These are phyloP conservation scores for Cryptococcus sp. DNA, from an alignment of 1,284 basidiomycete species.

Conservation along the genomic window DNA sequence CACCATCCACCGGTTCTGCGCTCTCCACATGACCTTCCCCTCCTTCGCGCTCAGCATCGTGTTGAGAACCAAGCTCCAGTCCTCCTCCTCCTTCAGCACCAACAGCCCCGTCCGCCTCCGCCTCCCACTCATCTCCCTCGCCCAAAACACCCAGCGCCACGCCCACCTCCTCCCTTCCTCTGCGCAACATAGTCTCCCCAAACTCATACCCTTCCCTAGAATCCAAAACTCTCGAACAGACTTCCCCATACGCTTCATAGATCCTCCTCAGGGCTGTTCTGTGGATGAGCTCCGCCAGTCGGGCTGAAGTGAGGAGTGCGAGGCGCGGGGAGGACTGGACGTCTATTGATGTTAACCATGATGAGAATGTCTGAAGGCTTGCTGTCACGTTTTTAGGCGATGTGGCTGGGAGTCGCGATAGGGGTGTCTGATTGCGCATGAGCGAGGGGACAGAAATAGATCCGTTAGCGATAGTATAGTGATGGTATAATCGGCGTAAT, in stretches of 20 bases:
- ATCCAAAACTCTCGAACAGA: constrained; percentile 73
- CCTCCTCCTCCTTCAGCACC: not conserved
- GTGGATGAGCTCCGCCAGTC: constrained; percentile 70
- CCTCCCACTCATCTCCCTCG: constrained; percentile 10
- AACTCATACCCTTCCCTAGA: constrained; percentile 83
- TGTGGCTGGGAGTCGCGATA: constrained; percentile 50
- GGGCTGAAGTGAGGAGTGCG: constrained; percentile 67
- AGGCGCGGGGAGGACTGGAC: constrained; percentile 62
- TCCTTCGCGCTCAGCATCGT: no score
- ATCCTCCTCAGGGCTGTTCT: constrained; percentile 69
- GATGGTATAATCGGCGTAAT: no score
- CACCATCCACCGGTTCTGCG: no score
- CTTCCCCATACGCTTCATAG: constrained; percentile 65
- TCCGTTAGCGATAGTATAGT: not conserved
- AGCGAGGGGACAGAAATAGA: not conserved
- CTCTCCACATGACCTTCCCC: no score
- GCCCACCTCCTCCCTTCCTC: constrained; percentile 57
- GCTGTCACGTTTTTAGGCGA: constrained; percentile 48
- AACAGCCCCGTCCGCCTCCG: not conserved
- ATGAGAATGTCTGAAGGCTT: constrained; percentile 50
- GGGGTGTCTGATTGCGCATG: constrained; percentile 59
- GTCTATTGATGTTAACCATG: constrained; percentile 55
- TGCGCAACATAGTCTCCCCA: constrained; percentile 78
- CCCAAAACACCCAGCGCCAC: constrained; percentile 52
- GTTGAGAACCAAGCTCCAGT: no score